Conservation (phyloP, 2,329 filamentous ascomycete species). For the Dothideomycetidae sp. region DNA sequence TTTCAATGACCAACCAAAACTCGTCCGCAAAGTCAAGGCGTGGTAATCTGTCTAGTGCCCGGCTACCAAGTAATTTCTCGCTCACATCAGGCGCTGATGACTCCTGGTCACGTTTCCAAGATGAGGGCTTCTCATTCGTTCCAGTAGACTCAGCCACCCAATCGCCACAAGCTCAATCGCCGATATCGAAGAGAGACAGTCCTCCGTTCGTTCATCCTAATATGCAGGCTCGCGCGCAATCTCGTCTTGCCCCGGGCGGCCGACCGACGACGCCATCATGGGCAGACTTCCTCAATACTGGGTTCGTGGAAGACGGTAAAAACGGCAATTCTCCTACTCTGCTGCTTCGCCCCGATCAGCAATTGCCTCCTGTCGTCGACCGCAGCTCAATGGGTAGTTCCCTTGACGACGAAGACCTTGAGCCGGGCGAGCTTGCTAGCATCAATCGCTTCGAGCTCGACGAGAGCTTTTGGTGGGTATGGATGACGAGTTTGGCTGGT, state of each 20-base stretch:
- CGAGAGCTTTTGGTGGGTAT: constrained; percentile 99
- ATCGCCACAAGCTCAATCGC: constrained; percentile 7
- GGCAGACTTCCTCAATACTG: constrained; percentile 93
- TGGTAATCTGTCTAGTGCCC: constrained; percentile 10
- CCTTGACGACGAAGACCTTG: constrained; percentile 54
- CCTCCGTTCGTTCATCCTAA: constrained; percentile 5
- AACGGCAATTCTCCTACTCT: constrained; percentile 44
- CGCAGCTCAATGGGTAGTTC: constrained; percentile 38
- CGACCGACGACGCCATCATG: constrained; percentile 92
- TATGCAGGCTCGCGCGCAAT: constrained; percentile 6
- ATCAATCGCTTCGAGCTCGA: constrained; percentile 77
- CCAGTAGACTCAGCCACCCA: constrained; percentile 7
- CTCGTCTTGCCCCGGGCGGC: constrained; percentile 26
- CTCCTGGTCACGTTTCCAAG: constrained; percentile 93
- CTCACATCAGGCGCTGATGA: constrained; percentile 46
- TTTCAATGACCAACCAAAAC: constrained; percentile 80
- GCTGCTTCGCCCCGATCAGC: constrained; percentile 79
- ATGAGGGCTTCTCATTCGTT: constrained; percentile 65
- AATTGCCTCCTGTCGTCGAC: constrained; percentile 69
- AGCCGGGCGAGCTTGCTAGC: constrained; percentile 88
- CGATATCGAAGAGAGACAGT: constrained; percentile 5
- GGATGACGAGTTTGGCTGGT: constrained; percentile 89
- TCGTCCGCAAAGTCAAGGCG: constrained; percentile 40
- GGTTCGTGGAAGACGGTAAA: constrained; percentile 62
- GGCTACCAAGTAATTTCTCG: constrained; percentile 26